These are phyloP conservation scores for Globisporangium echinulatum DNA, from an alignment of 352 stramenopile species.

Conservation along the genomic window DNA sequence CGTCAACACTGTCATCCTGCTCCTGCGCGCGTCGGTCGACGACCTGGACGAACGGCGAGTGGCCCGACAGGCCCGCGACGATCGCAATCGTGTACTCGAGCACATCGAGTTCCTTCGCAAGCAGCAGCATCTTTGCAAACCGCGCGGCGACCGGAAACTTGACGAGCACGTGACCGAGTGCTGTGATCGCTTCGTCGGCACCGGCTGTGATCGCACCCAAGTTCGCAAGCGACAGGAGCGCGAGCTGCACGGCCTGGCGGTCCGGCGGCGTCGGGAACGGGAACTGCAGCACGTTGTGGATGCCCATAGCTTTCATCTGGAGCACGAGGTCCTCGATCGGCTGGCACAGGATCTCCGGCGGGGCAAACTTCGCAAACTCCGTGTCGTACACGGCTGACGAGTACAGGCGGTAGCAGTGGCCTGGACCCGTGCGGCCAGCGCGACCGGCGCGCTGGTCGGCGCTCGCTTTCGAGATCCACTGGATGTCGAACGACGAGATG, in stretches of 20 bases:
- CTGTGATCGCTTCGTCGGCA: constrained; percentile 67
- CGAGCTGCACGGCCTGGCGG: constrained; percentile 75
- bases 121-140: constrained; percentile 89
- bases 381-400: constrained; percentile 95
- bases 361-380: constrained; percentile 88
- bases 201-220: constrained; percentile 58
- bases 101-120: constrained; percentile 60
- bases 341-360: constrained; percentile 87
- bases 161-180: constrained; percentile 73
- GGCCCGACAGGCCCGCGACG: constrained; percentile 64
- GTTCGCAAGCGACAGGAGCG: constrained; percentile 81
- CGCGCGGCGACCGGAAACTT: constrained; percentile 82
- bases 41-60: constrained; percentile 66
- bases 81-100: constrained; percentile 82
- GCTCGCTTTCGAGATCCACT: constrained; percentile 85
- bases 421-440: constrained; percentile 92
- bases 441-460: constrained; percentile 91
- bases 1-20: constrained; percentile 21
- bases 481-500: constrained; percentile 92
- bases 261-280: constrained; percentile 95
- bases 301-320: constrained; percentile 97
- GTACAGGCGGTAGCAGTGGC: constrained; percentile 98
- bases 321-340: constrained; percentile 96
- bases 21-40: constrained; percentile 49
- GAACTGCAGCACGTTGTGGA: constrained; percentile 93